Base-by-base conservation (phyloP, 805 yeast genomes). In the Candida coquimbonensis region DNA sequence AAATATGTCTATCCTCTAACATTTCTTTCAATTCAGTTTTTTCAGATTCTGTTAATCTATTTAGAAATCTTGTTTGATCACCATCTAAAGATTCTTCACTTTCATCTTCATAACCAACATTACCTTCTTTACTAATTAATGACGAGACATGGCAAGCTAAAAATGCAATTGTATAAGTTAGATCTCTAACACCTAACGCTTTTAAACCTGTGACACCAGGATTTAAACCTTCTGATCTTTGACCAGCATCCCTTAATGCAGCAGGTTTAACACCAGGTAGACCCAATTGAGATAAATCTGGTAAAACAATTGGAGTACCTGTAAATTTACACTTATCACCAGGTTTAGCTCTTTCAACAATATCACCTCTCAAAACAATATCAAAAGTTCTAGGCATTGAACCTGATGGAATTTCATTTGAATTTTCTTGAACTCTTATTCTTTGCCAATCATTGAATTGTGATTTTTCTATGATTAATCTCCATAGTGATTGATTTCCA, bases 351-450 rank as follows among this genome's bases (percentile, higher is more conserved):
- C 89, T 75, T 61, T 91, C 99, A 9, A 93, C 98, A 44, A 88
- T 75, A 54, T 91, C 97, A 43, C 98, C 98, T 56, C 99, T 75
- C 48, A 91, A 67, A 43, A 91, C 85, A 24, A 91, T 91, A 63
- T 91, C 99, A 57, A 91, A 66, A 1, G 96, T 91, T 63, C 99
- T 79, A 25, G 99, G 99, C 99, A 91, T 91, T 4, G 97, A 89
- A 27, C 99, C 99, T 0, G 96, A 88, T 26, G 99, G 99, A 47
- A 91, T 91, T 65, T 91, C 98, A 55, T 74, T 85, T n/a, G 97
- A 82, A 59, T 91, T 93, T 61, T 91, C 99, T 63, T 91, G 99
- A 53, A 91, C 85, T 56, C 97, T 78, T 25, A 89, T 91, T 53
- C 85, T 85, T 65, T 91, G 99, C 99, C 99, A 91, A 70, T 91